phyloP scores from a whole-genome alignment of 345 rosid genomes.

The Gossypium rotundifolium region DNA sequence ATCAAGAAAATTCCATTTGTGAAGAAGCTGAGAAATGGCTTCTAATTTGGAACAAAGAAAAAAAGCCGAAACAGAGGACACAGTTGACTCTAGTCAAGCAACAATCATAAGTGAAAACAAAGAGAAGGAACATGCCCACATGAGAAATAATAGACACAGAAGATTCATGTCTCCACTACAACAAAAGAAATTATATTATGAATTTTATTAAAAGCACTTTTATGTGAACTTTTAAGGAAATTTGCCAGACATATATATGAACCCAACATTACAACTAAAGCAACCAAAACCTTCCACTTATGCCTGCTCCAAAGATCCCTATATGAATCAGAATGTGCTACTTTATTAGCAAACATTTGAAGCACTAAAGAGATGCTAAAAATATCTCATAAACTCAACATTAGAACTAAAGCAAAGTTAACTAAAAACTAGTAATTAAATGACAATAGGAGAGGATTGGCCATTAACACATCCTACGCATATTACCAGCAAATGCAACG shows the following conservation, averaged over 20 bases:
- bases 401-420: background rate
- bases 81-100: conserved; percentile 35
- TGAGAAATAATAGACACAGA: conserved; percentile 31
- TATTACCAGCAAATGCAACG: background rate
- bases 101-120: conserved; percentile 26
- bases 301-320: conserved; percentile 92
- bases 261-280: conserved; percentile 3
- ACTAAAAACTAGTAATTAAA: background rate
- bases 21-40: conserved; percentile 44
- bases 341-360: conserved; percentile 1
- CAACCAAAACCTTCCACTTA: conserved; percentile 60
- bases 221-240: no score
- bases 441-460: background rate
- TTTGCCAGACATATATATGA: no score
- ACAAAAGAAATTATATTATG: background rate
- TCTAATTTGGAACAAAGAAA: conserved; percentile 19
- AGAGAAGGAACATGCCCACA: conserved; percentile 40
- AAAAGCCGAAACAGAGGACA: conserved; percentile 26
- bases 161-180: conserved; percentile 29
- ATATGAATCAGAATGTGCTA: background rate
- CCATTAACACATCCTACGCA: background rate
- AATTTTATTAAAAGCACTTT: no score
- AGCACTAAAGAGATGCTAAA: background rate
- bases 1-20: conserved; percentile 65
- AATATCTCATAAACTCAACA: background rate